A percentile compares a stretch with the other conserved stretches of the same genome.
Evolutionary conservation across 2,329 filamentous ascomycete species (phyloP).

Genomic region (Magnaporthiopsis rhizophila): DNA sequence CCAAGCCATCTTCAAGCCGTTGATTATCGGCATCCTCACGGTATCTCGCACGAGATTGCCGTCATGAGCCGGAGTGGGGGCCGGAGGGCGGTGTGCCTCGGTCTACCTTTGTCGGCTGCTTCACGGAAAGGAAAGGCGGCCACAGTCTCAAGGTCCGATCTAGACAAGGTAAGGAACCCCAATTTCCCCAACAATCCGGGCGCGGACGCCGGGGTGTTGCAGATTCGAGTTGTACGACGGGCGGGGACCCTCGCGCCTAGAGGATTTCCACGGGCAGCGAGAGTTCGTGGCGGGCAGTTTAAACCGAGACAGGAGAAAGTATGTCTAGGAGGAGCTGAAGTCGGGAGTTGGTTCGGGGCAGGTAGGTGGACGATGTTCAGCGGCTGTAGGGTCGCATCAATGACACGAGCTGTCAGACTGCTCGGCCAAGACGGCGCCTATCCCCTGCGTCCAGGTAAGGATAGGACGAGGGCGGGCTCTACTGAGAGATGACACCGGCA

Average conservation of each 20-base stretch:
- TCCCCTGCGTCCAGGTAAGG: background rate
- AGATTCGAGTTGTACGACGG: background rate
- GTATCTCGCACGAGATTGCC: background rate
- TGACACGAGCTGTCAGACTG: background rate
- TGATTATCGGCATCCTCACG: slow-evolving; percentile 55
- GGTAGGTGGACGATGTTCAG: background rate
- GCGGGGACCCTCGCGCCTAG: background rate
- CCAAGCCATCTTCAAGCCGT: slow-evolving; percentile 68
- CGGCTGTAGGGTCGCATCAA: background rate
- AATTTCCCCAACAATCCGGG: background rate
- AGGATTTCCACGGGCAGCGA: background rate
- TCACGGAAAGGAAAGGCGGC: background rate
- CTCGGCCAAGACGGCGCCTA: background rate
- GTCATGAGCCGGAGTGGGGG: background rate
- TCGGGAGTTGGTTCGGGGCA: background rate
- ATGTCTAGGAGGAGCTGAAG: background rate
- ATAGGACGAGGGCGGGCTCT: background rate
- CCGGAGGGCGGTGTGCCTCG: background rate
- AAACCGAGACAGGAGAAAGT: background rate
- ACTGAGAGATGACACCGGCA: background rate
- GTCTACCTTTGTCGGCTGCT: background rate
- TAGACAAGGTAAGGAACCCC: background rate
- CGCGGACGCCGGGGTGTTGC: background rate
- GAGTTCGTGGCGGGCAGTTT: background rate
- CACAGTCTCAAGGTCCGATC: background rate